phyloP scores from a whole-genome alignment of 179 eudicot genomes.

The Actinidia chinensis region DNA sequence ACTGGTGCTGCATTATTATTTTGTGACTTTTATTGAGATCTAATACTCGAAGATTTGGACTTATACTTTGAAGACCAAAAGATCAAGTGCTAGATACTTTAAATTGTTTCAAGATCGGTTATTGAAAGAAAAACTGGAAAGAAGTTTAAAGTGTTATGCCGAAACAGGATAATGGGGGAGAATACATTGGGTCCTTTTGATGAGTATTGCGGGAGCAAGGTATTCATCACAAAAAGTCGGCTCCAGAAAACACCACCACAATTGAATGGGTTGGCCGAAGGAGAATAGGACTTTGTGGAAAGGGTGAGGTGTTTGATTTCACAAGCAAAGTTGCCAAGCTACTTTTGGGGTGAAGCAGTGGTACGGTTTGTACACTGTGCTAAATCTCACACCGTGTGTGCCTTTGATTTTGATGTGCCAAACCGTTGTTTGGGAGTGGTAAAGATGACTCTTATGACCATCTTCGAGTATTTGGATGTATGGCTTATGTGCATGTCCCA shows the following conservation, averaged over 20 bases:
- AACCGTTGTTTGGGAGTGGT: constrained; percentile 4
- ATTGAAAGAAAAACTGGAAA: too few relatives aligned
- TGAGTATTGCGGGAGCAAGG: too few relatives aligned
- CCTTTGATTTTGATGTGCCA: constrained; percentile 16
- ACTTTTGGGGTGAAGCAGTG: constrained; percentile 24
- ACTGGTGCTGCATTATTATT: too few relatives aligned
- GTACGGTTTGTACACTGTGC: constrained; percentile 10
- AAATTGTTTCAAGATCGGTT: too few relatives aligned
- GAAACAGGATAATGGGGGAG: neutral
- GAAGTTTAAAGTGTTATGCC: too few relatives aligned
- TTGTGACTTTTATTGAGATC: too few relatives aligned
- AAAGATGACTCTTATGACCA: constrained; percentile 19
- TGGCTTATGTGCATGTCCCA: constrained; percentile 24
- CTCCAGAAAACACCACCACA: neutral
- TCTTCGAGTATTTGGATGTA: too few relatives aligned
- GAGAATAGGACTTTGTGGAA: constrained; percentile 20
- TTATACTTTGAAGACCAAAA: constrained; percentile 7
- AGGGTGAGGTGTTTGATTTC: constrained; percentile 23
- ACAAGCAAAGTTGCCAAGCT: too few relatives aligned
- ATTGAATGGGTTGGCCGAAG: constrained; percentile 18
- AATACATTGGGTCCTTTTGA: too few relatives aligned
- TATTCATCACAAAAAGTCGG: neutral
- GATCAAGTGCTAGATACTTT: constrained; percentile 14
- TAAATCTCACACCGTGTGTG: constrained; percentile 15
- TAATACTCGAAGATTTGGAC: too few relatives aligned